Evolutionary conservation across 2,329 filamentous ascomycete genomes (phyloP).

Genomic region (Aspergillus sergii): DNA sequence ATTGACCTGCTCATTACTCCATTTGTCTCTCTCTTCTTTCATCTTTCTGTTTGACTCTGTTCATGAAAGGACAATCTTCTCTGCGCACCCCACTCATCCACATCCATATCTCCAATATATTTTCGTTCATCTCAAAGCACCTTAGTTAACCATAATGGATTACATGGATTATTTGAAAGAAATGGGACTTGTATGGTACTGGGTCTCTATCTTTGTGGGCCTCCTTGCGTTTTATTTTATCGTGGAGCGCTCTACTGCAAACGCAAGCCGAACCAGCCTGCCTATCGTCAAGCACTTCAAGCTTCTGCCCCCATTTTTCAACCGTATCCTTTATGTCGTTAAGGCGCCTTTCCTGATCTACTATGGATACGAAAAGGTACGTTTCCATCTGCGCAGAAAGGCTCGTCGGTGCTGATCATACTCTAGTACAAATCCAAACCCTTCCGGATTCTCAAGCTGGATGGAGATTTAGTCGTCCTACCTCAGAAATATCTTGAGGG

Average conservation of each 20-base stretch:
- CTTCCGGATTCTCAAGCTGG: conserved; percentile 31
- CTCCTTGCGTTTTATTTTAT: conserved; percentile 1
- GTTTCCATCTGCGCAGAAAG: conserved; percentile 5
- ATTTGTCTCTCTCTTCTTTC: not conserved
- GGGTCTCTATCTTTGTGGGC: not conserved
- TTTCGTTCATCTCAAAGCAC: not conserved
- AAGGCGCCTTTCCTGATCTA: conserved; percentile 26
- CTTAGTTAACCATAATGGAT: not conserved
- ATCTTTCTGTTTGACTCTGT: not conserved
- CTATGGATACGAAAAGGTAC: conserved; percentile 29
- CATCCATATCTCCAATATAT: not conserved
- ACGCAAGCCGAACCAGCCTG: conserved; percentile 11
- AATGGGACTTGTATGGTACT: not conserved
- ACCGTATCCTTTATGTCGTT: conserved; percentile 29
- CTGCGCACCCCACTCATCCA: not conserved
- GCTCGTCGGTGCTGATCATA: not conserved
- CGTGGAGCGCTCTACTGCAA: not conserved
- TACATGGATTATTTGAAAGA: not conserved
- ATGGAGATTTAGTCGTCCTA: conserved; percentile 32
- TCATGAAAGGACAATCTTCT: not conserved
- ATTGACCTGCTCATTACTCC: not conserved
- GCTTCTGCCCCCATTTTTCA: conserved; percentile 28
- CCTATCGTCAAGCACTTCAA: conserved; percentile 25
- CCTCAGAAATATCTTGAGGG: conserved; percentile 31
- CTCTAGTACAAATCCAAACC: conserved; percentile 30